A percentile compares a stretch with the other conserved stretches of the same genome.
These are phyloP conservation scores for Camillea tinctor DNA, from an alignment of 2,329 filamentous ascomycete genomes.

Conservation along the genomic window DNA sequence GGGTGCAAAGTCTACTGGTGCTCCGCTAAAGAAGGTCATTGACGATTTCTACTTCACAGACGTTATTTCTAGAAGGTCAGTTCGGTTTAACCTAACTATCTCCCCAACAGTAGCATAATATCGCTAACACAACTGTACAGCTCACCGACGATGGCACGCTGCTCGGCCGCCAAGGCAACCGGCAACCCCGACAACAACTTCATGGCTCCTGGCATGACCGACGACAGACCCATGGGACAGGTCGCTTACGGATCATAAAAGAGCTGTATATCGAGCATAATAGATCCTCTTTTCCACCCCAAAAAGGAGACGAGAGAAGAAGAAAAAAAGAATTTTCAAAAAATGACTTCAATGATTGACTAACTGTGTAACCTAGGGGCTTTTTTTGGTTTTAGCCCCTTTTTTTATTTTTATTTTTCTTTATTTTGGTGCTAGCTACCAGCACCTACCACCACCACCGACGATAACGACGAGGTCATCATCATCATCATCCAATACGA, in stretches of 20 bases:
- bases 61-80: slow-evolving; percentile 90
- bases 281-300: slow-evolving; percentile 2
- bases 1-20: slow-evolving; percentile 70
- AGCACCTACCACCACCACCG: no score
- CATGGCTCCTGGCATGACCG: slow-evolving; percentile 69
- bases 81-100: slow-evolving; percentile 19
- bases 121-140: slow-evolving; percentile 45
- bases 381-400: no score
- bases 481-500: slow-evolving; percentile 2
- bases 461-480: background rate
- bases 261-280: slow-evolving; percentile 18
- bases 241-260: slow-evolving; percentile 58
- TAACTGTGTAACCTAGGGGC: no score
- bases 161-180: slow-evolving; percentile 86
- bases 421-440: slow-evolving; percentile 11
- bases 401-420: background rate
- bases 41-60: slow-evolving; percentile 99
- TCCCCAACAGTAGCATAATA: background rate
- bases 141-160: slow-evolving; percentile 97
- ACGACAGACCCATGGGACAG: slow-evolving; percentile 61
- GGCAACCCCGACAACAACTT: slow-evolving; percentile 77
- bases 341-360: background rate
- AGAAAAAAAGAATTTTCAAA: slow-evolving; percentile 4
- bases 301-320: no score
- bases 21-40: slow-evolving; percentile 78